Evolutionary conservation across 2,329 filamentous ascomycete species (phyloP).

Genomic region (Domatiomyces catenatus): DNA sequence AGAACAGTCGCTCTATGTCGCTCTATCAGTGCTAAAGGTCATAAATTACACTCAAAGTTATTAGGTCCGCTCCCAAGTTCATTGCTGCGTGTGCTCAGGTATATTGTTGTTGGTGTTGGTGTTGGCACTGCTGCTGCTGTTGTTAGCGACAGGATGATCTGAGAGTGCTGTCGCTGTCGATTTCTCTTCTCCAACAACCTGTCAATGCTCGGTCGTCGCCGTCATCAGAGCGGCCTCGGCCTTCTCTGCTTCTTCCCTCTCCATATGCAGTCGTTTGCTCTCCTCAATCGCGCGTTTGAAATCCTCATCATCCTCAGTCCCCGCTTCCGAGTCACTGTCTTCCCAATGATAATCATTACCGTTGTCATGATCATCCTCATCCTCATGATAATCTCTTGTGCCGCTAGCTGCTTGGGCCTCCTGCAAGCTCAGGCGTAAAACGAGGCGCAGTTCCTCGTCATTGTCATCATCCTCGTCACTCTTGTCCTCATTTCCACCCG

Average conservation of each 20-base stretch:
- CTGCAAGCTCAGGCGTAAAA: slow-evolving; percentile 29
- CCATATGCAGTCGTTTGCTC: slow-evolving; percentile 10
- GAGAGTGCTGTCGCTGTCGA: not conserved
- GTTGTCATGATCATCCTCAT: not conserved
- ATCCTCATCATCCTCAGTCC: slow-evolving; percentile 22
- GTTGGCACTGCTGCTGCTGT: not conserved
- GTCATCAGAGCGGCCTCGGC: not conserved
- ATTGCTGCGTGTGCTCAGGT: no score
- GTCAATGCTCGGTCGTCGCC: not conserved
- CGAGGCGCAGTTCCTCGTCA: slow-evolving; percentile 30
- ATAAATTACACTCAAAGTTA: not conserved
- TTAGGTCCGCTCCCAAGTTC: not conserved
- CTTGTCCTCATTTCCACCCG: not conserved
- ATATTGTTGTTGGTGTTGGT: not conserved
- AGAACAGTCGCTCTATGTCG: no score
- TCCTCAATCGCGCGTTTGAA: slow-evolving; percentile 27
- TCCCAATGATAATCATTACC: slow-evolving; percentile 2
- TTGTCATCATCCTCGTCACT: slow-evolving; percentile 18
- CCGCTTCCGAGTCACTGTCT: slow-evolving; percentile 17
- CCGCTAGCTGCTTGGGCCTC: slow-evolving; percentile 18
- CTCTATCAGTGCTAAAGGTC: no score
- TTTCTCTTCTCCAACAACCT: not conserved
- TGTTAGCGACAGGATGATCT: not conserved
- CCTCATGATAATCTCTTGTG: no score
- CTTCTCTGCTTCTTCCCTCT: slow-evolving; percentile 9